Conservation (phyloP, 2,329 filamentous ascomycete genomes). For the Domatiomyces globalis region DNA sequence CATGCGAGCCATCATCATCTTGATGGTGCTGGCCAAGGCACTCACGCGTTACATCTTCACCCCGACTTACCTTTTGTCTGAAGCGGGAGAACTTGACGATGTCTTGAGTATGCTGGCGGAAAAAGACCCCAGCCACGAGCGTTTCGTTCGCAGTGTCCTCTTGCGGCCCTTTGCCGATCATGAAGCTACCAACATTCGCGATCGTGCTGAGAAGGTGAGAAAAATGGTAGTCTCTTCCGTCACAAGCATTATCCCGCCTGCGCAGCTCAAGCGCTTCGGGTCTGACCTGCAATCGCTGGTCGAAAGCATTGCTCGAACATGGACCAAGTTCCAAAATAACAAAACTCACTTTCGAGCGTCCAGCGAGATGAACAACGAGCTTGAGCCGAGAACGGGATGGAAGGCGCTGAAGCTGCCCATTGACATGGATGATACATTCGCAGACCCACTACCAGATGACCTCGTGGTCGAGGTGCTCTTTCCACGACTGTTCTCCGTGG, state of each 20-base stretch:
- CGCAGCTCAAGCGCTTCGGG: neutral
- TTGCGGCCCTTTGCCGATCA: constrained; percentile 2
- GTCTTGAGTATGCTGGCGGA: constrained; percentile 63
- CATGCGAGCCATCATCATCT: constrained; percentile 6
- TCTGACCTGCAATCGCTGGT: constrained; percentile 1
- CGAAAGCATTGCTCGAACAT: neutral
- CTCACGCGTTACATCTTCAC: constrained; percentile 9
- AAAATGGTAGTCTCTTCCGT: constrained; percentile 1
- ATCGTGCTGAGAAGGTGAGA: constrained; percentile 1
- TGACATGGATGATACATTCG: neutral
- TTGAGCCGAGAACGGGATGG: neutral
- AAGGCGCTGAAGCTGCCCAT: neutral
- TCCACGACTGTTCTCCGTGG: neutral
- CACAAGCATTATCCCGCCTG: neutral
- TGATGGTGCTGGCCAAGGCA: constrained; percentile 5
- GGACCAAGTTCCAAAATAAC: neutral
- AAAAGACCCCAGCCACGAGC: constrained; percentile 10
- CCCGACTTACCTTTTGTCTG: constrained; percentile 7
- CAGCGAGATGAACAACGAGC: neutral
- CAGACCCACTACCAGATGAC: neutral
- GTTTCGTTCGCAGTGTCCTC: constrained; percentile 1
- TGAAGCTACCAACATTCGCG: constrained; percentile 3
- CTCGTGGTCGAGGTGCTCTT: neutral
- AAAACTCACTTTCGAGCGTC: neutral
- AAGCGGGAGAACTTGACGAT: constrained; percentile 18